Base-by-base conservation (phyloP, 192 early-diverging fungal genomes). In the Coemansia biformis region DNA sequence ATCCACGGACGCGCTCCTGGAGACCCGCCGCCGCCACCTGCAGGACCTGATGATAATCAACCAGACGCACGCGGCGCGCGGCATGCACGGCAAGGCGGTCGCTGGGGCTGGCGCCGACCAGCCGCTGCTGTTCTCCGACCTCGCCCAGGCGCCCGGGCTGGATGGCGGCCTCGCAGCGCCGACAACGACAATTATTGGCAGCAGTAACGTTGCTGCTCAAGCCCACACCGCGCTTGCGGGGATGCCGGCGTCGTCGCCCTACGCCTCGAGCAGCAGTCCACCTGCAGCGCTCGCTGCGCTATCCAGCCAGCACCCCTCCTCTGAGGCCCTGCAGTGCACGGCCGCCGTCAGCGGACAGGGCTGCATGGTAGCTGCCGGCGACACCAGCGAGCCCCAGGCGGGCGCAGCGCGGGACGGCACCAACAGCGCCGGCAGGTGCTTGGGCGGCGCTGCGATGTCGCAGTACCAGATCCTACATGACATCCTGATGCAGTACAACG, bases 41-140 rank as follows among this genome's bases (percentile, higher is more conserved):
- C 59, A 66, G 14, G 70, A 74, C 36, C 43, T 62, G 23, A 63
- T 55, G 40, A 74, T 66, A 15, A 74, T 74, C 18, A 66, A 62
- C 50, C 55, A 55, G 43, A 74, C 63, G 0, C 59, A 66, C 32
- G 70, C 59, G 2, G 54, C 51, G 16, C 70, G 70, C 23, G 54
- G 36, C 34, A 48, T 59, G 23, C 38, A 45, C n/a, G 43, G 39
- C 24, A 47, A 19, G 23, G 38, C 49, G 15, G 29, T 11, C 30
- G 30, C 9, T 15, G 17, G 23, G 0, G 34, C 37, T 12, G 29
- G 16, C 6, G 28, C 41, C 16, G 37, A 43, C 38, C 39, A 31
- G 46, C 46, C 50, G 17, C 19, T 61, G 14, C 37, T 57, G 15
- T 53, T 69, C 30, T 57, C 66, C 9, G 59, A 62, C n/a, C 54